phyloP scores from a whole-genome alignment of 1,139 yeast species.

The Blastobotrys persicus region DNA sequence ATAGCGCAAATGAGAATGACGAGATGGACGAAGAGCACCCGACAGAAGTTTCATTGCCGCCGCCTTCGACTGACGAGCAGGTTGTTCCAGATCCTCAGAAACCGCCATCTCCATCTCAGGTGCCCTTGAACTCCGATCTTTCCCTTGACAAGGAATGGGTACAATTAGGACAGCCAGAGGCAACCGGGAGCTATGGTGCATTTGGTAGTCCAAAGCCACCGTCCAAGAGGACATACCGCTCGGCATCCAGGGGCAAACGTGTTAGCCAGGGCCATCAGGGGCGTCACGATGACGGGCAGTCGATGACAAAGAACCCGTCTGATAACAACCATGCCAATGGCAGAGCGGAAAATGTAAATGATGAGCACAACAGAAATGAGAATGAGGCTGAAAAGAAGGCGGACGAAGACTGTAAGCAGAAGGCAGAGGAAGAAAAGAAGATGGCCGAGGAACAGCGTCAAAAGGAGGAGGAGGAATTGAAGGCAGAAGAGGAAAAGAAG shows the following conservation, averaged over 20 bases:
- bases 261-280: neutral
- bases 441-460: constrained; percentile 12
- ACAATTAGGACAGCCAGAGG: neutral
- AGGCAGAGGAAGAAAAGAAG: constrained; percentile 17
- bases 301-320: neutral
- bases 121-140: constrained; percentile 8
- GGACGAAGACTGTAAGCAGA: constrained; percentile 16
- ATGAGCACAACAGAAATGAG: constrained; percentile 1
- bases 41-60: constrained; percentile 16
- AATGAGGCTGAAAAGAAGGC: constrained; percentile 18
- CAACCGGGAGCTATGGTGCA: neutral
- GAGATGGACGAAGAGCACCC: constrained; percentile 1
- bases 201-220: constrained; percentile 7
- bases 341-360: neutral
- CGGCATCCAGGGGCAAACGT: neutral
- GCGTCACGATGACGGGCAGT: neutral
- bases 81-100: constrained; percentile 21
- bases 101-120: constrained; percentile 21
- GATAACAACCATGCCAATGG: too few relatives aligned
- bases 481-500: constrained; percentile 14
- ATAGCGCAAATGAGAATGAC: constrained; percentile 5
- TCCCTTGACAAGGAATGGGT: constrained; percentile 4
- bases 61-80: constrained; percentile 11
- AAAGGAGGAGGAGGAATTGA: constrained; percentile 11
- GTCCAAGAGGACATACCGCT: constrained; percentile 4